These are phyloP conservation scores for Pichia exigua DNA, from an alignment of 805 yeast genomes.

Conservation along the genomic window DNA sequence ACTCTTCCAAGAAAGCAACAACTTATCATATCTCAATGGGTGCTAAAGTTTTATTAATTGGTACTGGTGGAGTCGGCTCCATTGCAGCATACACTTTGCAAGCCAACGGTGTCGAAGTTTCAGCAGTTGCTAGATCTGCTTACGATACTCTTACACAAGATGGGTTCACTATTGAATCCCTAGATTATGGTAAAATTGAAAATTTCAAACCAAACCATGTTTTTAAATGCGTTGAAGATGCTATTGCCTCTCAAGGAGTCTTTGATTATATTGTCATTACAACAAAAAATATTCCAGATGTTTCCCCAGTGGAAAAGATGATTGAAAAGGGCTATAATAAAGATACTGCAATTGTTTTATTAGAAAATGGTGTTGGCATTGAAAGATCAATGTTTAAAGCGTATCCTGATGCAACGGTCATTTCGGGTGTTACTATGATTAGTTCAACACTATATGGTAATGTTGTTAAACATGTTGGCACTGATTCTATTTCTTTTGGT, in stretches of 20 bases:
- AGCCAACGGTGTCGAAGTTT: slow-evolving; percentile 42
- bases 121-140: slow-evolving; percentile 60
- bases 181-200: slow-evolving; percentile 50
- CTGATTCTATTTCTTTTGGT: slow-evolving; percentile 29
- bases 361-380: slow-evolving; percentile 36
- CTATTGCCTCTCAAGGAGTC: slow-evolving; percentile 31
- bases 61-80: slow-evolving; percentile 85
- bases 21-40: slow-evolving; percentile 1
- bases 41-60: slow-evolving; percentile 50
- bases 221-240: slow-evolving; percentile 38
- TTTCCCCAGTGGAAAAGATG: slow-evolving; percentile 37
- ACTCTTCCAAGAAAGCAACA: no score
- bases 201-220: slow-evolving; percentile 46
- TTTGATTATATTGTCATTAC: slow-evolving; percentile 53
- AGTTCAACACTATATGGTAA: slow-evolving; percentile 27
- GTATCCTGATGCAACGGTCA: slow-evolving; percentile 29
- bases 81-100: slow-evolving; percentile 61
- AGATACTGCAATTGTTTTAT: slow-evolving; percentile 29
- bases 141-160: slow-evolving; percentile 41
- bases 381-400: slow-evolving; percentile 27
- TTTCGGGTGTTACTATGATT: slow-evolving; percentile 35
- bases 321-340: slow-evolving; percentile 21
- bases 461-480: slow-evolving; percentile 28
- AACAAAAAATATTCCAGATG: slow-evolving; percentile 62
- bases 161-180: slow-evolving; percentile 56